A percentile compares a stretch with the other conserved stretches of the same genome.
Evolutionary conservation across 805 yeast genomes (phyloP).

Genomic region (Ogataea chonburiensis): DNA sequence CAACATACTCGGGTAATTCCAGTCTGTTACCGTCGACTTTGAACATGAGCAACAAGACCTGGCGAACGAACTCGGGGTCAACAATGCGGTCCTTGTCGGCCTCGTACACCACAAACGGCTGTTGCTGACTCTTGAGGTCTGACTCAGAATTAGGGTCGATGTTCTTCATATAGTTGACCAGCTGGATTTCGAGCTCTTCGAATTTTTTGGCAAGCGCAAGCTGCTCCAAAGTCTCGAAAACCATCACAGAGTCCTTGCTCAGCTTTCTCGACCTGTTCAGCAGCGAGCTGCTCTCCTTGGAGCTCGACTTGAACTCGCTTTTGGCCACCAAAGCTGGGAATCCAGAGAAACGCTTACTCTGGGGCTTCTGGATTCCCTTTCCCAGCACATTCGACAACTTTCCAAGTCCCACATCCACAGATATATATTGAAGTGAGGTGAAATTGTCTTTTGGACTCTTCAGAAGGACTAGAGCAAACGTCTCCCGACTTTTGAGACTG

Average conservation of each 20-base stretch:
- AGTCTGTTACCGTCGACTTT: conserved; percentile 20
- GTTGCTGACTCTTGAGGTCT: conserved; percentile 25
- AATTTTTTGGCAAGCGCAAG: conserved; percentile 27
- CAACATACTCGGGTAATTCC: conserved; percentile 36
- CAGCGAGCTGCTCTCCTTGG: conserved; percentile 27
- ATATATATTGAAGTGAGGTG: conserved; percentile 43
- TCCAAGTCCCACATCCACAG: conserved; percentile 64
- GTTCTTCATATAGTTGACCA: conserved; percentile 33
- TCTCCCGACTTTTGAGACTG: conserved; percentile 38
- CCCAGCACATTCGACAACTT: conserved; percentile 69
- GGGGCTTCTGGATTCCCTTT: conserved; percentile 42
- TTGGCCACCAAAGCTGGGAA: conserved; percentile 23
- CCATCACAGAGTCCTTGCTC: conserved; percentile 28
- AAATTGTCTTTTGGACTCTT: conserved; percentile 43
- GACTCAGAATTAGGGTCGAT: conserved; percentile 16
- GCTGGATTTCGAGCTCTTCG: conserved; percentile 30
- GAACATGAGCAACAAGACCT: conserved; percentile 39
- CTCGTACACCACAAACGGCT: conserved; percentile 48
- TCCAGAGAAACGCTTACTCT: conserved; percentile 26
- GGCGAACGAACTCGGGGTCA: conserved; percentile 54
- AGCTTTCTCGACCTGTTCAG: conserved; percentile 20
- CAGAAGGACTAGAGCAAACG: conserved; percentile 43
- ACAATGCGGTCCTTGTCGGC: conserved; percentile 65
- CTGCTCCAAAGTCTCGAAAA: conserved; percentile 29
- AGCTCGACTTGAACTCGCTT: conserved; percentile 19